Evolutionary conservation across 2,329 filamentous ascomycete species (phyloP), one percentile per base, ranked within the genome.

Genomic region (Cladosporium sp.): DNA sequence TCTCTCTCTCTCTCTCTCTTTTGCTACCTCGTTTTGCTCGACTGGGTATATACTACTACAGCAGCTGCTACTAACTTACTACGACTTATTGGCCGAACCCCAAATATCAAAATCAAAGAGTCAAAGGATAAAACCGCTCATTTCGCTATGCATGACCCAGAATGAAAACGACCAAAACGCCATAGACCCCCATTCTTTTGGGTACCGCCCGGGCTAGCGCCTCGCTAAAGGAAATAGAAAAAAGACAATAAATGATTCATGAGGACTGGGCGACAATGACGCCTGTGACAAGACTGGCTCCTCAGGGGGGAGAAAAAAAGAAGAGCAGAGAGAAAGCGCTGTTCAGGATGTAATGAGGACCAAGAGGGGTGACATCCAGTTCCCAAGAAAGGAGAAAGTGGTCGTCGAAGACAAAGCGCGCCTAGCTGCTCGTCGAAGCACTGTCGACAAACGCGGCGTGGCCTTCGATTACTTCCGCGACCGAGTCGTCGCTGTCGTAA

Each of bases 401-500:
- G 10, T 46, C n/a, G n/a, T 46, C n/a, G 21, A 33, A 33, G 52
- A 55, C 18, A n/a, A 55, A 65, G 53, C 55, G 33, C 28, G n/a
- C 63, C 57, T 60, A 65, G 49, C 63, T 65, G 50, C 63, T 65
- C 55, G 63, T 65, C 56, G 63, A 65, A 60, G 63, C 63, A 18
- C 46, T 65, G 56, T 65, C 63, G 16, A 65, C 63, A 26, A 65
- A 59, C 11, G 49, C 63, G 12, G 46, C 55, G 18, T 60, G 55
- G 8, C 23, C 46, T 23, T 59, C 31, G 14, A 59, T 60, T 5
- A 44, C 26, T 18, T 65, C 63, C 31, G 58, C 29, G 5, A 40
- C 23, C 8, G 55, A 59, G 21, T 60, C 63, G n/a, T 65, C 63
- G 29, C 53, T 65, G 55, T 65, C 62, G 31, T 35, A 35, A 16